Conservation (phyloP, 2,329 filamentous ascomycete species). For the Fusarium fujikuroi region DNA sequence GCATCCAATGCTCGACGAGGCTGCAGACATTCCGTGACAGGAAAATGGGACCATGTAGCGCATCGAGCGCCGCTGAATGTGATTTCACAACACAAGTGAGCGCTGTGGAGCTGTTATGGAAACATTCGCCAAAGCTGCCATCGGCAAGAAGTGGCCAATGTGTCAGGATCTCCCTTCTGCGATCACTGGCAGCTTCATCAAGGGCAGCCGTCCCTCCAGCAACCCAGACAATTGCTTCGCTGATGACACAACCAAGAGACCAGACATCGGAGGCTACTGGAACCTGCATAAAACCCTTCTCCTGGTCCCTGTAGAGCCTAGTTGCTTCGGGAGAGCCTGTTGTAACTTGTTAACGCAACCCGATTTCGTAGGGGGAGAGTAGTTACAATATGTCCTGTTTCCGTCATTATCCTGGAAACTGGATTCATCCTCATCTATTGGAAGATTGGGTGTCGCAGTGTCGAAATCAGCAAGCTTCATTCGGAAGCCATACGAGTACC, state of each 20-base stretch:
- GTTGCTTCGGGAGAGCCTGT: constrained; percentile 23
- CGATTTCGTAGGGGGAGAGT: too few relatives aligned
- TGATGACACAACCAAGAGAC: constrained; percentile 31
- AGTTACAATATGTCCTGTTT: constrained; percentile 18
- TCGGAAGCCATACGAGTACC: not conserved
- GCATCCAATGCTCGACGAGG: constrained; percentile 9
- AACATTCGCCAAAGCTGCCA: constrained; percentile 16
- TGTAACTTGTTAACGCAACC: not conserved
- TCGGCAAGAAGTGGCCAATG: not conserved
- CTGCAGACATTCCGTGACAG: constrained; percentile 6
- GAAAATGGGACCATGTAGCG: not conserved
- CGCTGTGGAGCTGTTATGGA: constrained; percentile 6
- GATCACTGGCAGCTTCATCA: not conserved
- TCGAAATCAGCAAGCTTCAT: constrained; percentile 33
- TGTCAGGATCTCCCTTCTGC: not conserved
- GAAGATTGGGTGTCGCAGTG: not conserved
- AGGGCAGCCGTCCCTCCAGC: not conserved
- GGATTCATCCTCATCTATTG: not conserved
- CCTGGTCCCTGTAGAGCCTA: not conserved
- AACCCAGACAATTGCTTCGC: constrained; percentile 28
- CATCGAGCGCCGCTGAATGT: not conserved
- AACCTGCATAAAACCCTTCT: not conserved
- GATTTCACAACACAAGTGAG: constrained; percentile 4
- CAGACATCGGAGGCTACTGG: constrained; percentile 11
- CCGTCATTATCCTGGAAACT: constrained; percentile 14